Base-by-base conservation (phyloP, 495 filamentous ascomycete species). In the Usnea hakonensis region DNA sequence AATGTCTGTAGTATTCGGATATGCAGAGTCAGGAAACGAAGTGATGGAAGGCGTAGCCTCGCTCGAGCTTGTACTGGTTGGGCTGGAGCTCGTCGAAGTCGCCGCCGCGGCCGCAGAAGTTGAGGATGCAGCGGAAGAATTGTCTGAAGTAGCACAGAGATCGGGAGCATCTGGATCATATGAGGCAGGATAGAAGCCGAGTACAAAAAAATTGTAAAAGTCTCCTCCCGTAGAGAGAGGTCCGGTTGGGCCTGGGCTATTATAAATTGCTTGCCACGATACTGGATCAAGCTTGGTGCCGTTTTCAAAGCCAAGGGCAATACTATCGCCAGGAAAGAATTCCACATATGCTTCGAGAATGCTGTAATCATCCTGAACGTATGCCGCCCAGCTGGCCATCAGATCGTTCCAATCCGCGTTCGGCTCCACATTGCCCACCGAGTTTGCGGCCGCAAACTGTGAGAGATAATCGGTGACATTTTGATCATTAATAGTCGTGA, bases 331-430 rank as follows among this genome's bases (percentile, higher is more conserved):
- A 30, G 76, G 75, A 58, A 78, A 81, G 60, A 81, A 79, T 11
- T 69, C 71, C 0, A 69, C 64, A 2, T 59, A 66, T 26, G 71
- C 72, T 21, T 63, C 63, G 46, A 71, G 77, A 23, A 69, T 58
- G 35, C 65, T 73, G 30, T 70, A 65, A n/a, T 48, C 16, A 9
- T 69, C 74, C 52, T 74, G 73, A 48, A 81, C 73, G 59, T 77
- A 72, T 38, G 66, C 65, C n/a, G 73, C 73, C 9, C 73, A 72
- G 61, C 66, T 77, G 8, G 58, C 59, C 71, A 83, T 76, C 46
- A 83, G 55, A 21, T 73, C 55, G 65, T 83, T 83, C 72, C 74
- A 83, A 59, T 81, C 79, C 5, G 76, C 72, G 61, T 83, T 71
- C 3, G 73, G 67, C 43, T 83, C 79, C 6, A 80, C 50, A 40